Conservation (phyloP, 805 yeast species). For the Candida taoyuanica region DNA sequence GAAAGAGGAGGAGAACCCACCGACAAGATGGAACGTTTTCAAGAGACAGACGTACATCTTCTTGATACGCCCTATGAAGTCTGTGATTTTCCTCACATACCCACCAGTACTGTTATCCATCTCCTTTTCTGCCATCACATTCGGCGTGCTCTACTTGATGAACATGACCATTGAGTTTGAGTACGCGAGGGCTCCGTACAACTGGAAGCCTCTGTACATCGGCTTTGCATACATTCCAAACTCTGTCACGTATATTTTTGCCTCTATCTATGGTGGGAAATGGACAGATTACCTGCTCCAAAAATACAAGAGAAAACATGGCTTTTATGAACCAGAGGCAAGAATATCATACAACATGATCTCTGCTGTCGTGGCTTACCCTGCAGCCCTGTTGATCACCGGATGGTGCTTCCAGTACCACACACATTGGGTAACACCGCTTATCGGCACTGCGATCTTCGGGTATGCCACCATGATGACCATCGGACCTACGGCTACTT, state of each 20-base stretch:
- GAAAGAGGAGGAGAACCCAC: slow-evolving; percentile 9
- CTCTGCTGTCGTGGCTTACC: slow-evolving; percentile 56
- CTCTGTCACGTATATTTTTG: slow-evolving; percentile 69
- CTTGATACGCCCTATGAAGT: slow-evolving; percentile 53
- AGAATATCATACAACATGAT: slow-evolving; percentile 72
- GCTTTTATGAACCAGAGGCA: slow-evolving; percentile 69
- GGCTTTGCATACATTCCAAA: slow-evolving; percentile 83
- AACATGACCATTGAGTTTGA: slow-evolving; percentile 67
- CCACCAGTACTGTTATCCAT: slow-evolving; percentile 74
- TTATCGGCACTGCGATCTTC: slow-evolving; percentile 75
- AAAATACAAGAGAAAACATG: slow-evolving; percentile 53
- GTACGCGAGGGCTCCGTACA: slow-evolving; percentile 63
- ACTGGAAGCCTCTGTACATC: slow-evolving; percentile 56
- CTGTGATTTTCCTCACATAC: slow-evolving; percentile 55
- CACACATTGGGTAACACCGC: slow-evolving; percentile 71
- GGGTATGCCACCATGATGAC: slow-evolving; percentile 84
- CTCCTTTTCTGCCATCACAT: slow-evolving; percentile 63
- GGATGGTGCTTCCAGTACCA: slow-evolving; percentile 78
- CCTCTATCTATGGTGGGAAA: slow-evolving; percentile 75
- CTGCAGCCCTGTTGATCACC: slow-evolving; percentile 62
- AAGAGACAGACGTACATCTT: slow-evolving; percentile 39
- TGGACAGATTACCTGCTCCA: slow-evolving; percentile 66
- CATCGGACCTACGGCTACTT: slow-evolving; percentile 76
- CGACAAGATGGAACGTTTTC: slow-evolving; percentile 23
- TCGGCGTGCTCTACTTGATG: slow-evolving; percentile 64